Evolutionary conservation across 495 filamentous ascomycete species (phyloP), one percentile per base, ranked within the genome.

Genomic region (Astrothelium macrocarpum): DNA sequence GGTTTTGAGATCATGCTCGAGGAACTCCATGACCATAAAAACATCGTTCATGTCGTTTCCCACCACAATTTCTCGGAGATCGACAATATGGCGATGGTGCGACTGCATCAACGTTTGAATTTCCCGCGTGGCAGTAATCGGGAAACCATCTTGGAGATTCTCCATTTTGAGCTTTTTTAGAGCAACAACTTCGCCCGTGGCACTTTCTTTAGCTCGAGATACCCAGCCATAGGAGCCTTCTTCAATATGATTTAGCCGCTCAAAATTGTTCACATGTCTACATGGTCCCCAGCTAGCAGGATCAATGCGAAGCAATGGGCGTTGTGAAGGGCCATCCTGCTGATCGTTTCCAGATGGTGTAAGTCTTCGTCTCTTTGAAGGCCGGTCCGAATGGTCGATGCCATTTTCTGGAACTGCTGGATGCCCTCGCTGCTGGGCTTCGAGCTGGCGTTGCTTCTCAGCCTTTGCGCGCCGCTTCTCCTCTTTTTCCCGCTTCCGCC

Each of bases 201-300:
- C 79, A 12, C 81, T 82, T 72, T 96, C 90, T 65, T 79, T 85
- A 9, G 93, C 94, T 31, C 94, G 78, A 45, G 93, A 92, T 2
- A 98, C 94, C 84, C 86, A 92, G 60, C 94, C 94, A 76, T 97
- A 98, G 1, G 90, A 88, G 60, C 94, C 94, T 74, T 98, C 94
- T 73, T 97, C 94, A 70, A 98, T 98, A 75, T 94, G 88, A 70
- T 98, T 98, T 65, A 98, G 78, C 64, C 86, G 86, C 73, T 96
- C 90, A 74, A 91, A 97, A 72, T 91, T 87, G 73, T 93, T 87
- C 58, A 96, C 87, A 77, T 89, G 87, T 67, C 90, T 81, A 70
- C 88, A 90, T 46, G 84, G 84, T 39, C 83, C 82, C 82, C 92
- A 95, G 73, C 79, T 77, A 25, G 80, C 80, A 53, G 80, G 76